Evolutionary conservation across 1,284 basidiomycete genomes (phyloP), one percentile per base, ranked within the genome.

Genomic region (Trichosporon sp.): DNA sequence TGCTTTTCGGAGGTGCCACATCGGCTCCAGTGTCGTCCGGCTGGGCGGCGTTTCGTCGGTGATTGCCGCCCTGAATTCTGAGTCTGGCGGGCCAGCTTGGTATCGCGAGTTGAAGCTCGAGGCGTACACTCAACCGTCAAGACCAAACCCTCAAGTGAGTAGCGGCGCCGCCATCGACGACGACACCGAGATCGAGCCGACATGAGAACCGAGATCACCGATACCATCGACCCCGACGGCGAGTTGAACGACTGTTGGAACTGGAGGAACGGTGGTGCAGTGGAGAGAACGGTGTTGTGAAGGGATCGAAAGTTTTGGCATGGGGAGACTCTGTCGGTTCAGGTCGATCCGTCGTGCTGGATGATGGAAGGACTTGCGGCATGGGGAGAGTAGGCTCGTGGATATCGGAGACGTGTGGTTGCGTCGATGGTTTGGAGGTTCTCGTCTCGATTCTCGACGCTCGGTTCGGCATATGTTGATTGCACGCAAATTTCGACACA

Each of bases 111-210:
- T 63, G 59, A 63, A 63, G 59, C 59, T 63, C 32, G 32, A 63
- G 59, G 59, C 59, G 59, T 63, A 19, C 59, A 63, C 59, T 65
- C 64, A 65, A 65, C 64, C 40, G 37, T 65, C 64, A 65, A 65
- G 38, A 65, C 40, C 65, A 43, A 66, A 32, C 65, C 65, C 65
- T 40, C 67, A 59, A 59, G 51, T 63, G 59, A 63, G 59, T 63
- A 16, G 37, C 10, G 16, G 16, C 32, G 37, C 35, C 11, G 51
- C 35, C n/a, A 67, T 56, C 66, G 66, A 59, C 54, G 37, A 40
- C 35, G 26, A 67, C 46, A 54, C 65, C 54, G 56, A 19, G 19
- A 46, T 5, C 54, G 67, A 68, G 38, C 8, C 59, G 59, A 63
- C 59, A 63, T 32, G 59, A 63, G 31, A 63, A 14, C 31, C 59